Conservation (phyloP, 805 yeast genomes). For the Wickerhamia fluorescens region DNA sequence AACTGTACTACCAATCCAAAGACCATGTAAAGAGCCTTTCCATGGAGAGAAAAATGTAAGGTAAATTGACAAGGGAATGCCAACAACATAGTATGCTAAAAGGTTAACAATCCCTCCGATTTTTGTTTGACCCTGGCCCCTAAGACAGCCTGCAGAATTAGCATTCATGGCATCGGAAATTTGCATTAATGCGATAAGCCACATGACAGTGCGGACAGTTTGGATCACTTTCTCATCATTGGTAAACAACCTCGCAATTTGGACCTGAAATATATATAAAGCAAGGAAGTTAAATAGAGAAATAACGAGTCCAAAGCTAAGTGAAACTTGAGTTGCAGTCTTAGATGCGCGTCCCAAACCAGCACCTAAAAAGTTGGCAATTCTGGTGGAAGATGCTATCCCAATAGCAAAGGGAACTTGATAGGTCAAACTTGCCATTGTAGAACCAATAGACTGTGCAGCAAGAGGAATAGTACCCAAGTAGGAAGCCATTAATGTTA, state of each 20-base stretch:
- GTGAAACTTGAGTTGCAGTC: slow-evolving; percentile 29
- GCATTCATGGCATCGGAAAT: slow-evolving; percentile 64
- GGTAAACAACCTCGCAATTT: slow-evolving; percentile 45
- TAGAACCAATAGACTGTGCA: slow-evolving; percentile 43
- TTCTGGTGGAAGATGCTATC: slow-evolving; percentile 51
- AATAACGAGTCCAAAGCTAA: slow-evolving; percentile 29
- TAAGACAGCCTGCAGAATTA: slow-evolving; percentile 65
- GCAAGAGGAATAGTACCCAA: slow-evolving; percentile 49
- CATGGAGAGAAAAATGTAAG: slow-evolving; percentile 44
- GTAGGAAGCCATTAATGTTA: slow-evolving; percentile 48
- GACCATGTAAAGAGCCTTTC: slow-evolving; percentile 47
- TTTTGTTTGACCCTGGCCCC: slow-evolving; percentile 73
- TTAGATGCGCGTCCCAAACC: slow-evolving; percentile 31
- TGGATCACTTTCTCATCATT: slow-evolving; percentile 50
- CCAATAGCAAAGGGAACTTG: slow-evolving; percentile 55
- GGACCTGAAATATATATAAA: slow-evolving; percentile 23
- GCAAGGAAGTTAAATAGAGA: slow-evolving; percentile 26
- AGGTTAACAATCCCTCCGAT: slow-evolving; percentile 56
- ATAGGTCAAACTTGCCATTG: slow-evolving; percentile 38
- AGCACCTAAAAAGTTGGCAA: slow-evolving; percentile 51
- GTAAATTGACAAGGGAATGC: slow-evolving; percentile 53
- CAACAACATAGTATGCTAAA: slow-evolving; percentile 52
- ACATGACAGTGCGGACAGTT: slow-evolving; percentile 45
- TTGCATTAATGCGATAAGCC: slow-evolving; percentile 63
- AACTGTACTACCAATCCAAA: slow-evolving; percentile 50